phyloP scores from a whole-genome alignment of 805 yeast species.

The Metschnikowia cerradonensis region DNA sequence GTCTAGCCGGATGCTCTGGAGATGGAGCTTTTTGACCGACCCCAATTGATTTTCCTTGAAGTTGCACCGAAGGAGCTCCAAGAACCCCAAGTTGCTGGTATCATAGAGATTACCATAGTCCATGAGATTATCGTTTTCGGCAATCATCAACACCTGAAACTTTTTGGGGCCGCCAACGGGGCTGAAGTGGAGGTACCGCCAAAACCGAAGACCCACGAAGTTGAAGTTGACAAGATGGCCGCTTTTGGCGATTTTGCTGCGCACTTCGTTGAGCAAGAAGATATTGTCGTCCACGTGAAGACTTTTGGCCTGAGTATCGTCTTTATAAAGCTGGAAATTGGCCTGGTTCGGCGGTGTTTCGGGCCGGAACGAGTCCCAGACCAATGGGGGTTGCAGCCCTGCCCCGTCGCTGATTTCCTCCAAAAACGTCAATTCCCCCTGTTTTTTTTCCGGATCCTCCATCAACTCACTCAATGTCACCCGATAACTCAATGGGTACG shows the following conservation, averaged over 20 bases:
- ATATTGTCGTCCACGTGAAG: slow-evolving; percentile 17
- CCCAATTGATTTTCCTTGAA: slow-evolving; percentile 53
- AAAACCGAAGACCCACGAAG: slow-evolving; percentile 44
- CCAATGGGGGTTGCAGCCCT: neutral
- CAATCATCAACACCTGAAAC: slow-evolving; percentile 48
- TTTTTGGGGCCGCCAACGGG: slow-evolving; percentile 50
- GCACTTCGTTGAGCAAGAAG: slow-evolving; percentile 24
- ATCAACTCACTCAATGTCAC: slow-evolving; percentile 35
- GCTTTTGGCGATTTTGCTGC: slow-evolving; percentile 31
- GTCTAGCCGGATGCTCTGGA: slow-evolving; percentile 24
- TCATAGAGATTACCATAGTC: slow-evolving; percentile 19
- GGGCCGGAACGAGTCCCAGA: slow-evolving; percentile 34
- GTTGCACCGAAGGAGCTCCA: slow-evolving; percentile 37
- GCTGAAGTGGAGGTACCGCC: slow-evolving; percentile 55
- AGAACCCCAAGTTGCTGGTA: slow-evolving; percentile 31
- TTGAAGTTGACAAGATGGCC: slow-evolving; percentile 43
- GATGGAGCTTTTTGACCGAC: slow-evolving; percentile 27
- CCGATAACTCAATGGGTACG: slow-evolving; percentile 32
- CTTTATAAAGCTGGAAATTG: slow-evolving; percentile 20
- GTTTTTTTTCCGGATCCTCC: slow-evolving; percentile 21
- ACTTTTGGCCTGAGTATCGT: slow-evolving; percentile 6
- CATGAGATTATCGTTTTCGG: slow-evolving; percentile 20
- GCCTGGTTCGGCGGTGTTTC: slow-evolving; percentile 15
- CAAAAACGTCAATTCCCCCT: slow-evolving; percentile 32
- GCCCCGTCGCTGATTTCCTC: slow-evolving; percentile 29